Evolutionary conservation across 306 rosid species (phyloP), one percentile per base, ranked within the genome.

Genomic region (Crotalaria pallida): DNA sequence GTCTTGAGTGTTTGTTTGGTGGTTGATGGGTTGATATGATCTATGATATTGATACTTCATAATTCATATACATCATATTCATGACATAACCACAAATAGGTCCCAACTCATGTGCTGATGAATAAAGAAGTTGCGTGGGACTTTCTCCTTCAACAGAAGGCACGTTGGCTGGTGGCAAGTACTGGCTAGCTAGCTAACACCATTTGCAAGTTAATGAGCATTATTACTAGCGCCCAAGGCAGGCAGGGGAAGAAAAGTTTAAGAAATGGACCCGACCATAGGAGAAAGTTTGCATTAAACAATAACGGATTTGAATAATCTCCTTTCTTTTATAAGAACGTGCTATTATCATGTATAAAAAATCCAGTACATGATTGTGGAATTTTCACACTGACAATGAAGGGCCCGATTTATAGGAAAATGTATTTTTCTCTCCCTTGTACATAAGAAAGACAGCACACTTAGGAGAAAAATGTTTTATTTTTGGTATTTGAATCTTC

Each of bases 81-180:
- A 27, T 29, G 6, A 29, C n/a, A n/a, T n/a, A n/a, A n/a, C n/a
- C 13, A 38, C 19, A 22, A 13, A 10, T 23, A 58, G 60, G 73
- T 12, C 19, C 68, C 71, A 24, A 1, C 13, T 16, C 4, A 24
- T 21, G 10, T 34, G n/a, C n/a, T n/a, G n/a, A n/a, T n/a, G 24
- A 53, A 7, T 19, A 16, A 19, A 3, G 84, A 75, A 75, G 78
- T 71, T 70, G 77, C 81, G 84, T 75, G 84, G 74, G 70, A 21
- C 74, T 21, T 80, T 80, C 74, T 60, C 19, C 63, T 63, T 64
- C 60, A 21, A 2, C 5, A 34, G 0, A 5, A 74, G 27, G 55
- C 55, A 49, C 63, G 69, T 72, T 61, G 49, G 18, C 7, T 17
- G 17, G 53, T 34, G 49, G 4, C 41, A 52, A 22, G 43, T 67